These are phyloP conservation scores for Aureobasidium sp. DNA, from an alignment of 2,329 filamentous ascomycete genomes.

Conservation along the genomic window DNA sequence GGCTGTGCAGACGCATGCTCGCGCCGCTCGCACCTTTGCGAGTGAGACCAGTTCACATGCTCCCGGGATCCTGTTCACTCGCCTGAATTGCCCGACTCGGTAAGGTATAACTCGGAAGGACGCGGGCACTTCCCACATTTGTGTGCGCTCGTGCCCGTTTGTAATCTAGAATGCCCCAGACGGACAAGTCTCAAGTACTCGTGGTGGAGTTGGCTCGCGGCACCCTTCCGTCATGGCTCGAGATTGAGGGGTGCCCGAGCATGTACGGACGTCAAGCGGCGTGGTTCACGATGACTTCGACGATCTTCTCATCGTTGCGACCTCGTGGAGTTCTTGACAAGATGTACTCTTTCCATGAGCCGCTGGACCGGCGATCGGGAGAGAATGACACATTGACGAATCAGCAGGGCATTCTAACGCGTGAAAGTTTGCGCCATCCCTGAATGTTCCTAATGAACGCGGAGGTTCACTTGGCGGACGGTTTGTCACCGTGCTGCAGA, in stretches of 20 bases:
- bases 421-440: slow-evolving; percentile 9
- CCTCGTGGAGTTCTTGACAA: background rate
- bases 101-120: background rate
- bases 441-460: background rate
- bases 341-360: background rate
- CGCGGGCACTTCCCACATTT: background rate
- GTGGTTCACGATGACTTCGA: background rate
- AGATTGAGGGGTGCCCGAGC: background rate
- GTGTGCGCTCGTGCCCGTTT: slow-evolving; percentile 4
- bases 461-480: slow-evolving; percentile 6
- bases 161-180: slow-evolving; percentile 8
- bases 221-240: background rate
- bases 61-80: background rate
- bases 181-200: background rate
- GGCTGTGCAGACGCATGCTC: slow-evolving; percentile 4
- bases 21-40: background rate
- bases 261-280: background rate
- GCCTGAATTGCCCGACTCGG: slow-evolving; percentile 8
- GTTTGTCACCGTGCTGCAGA: slow-evolving; percentile 4
- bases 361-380: slow-evolving; percentile 13
- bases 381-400: background rate
- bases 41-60: slow-evolving; percentile 9
- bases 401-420: background rate
- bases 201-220: background rate
- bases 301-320: background rate